Base-by-base conservation (phyloP, 2,329 filamentous ascomycete genomes). In the Venturia nashicola region DNA sequence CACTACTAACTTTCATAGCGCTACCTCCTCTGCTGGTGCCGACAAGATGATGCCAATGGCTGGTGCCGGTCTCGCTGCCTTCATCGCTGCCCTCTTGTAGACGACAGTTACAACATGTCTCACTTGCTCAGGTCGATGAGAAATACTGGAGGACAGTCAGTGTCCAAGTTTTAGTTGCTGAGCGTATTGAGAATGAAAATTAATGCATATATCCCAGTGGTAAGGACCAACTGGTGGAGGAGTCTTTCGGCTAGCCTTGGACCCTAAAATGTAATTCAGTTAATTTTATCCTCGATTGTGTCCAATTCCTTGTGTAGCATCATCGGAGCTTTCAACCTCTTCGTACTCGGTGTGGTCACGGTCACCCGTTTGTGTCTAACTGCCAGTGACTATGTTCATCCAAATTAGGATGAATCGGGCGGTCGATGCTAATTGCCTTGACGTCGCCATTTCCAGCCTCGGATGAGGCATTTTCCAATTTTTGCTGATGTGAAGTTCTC, bases 51-150 rank as follows among this genome's bases (percentile, higher is more conserved):
- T 34, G 36, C 61, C 62, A 34, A 55, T 55, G 32, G 57, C 40
- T 8, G 62, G 44, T 34, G 32, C 59, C 8, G 62, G 44, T 61
- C 54, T 39, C 40, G 62, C 57, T 32, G 39, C 59, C 16, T 57
- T 40, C 39, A n/a, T 64, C 43, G 62, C 57, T 36, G 55, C n/a
- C 32, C 40, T 64, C 23, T 36, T 64, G 40, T 64, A 64, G n/a
- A n/a, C n/a, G 20, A 1, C n/a, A 3, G 7, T 6, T 11, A 42
- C 6, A 14, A 18, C 3, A 32, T 16, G 14, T 16, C 5, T 2
- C 4, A 20, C 3, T 20, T 39, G 20, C 11, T 20, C 2, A n/a
- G 5, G 18, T 11, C 7, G 34, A 9, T 46, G 44, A 20, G n/a
- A 46, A 20, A 3, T 2, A 20, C 14, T 16, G 46, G 20, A 4